Evolutionary conservation across 2,329 filamentous ascomycete species (phyloP), one percentile per base, ranked within the genome.

Genomic region (Ilyonectria mors-panacis): DNA sequence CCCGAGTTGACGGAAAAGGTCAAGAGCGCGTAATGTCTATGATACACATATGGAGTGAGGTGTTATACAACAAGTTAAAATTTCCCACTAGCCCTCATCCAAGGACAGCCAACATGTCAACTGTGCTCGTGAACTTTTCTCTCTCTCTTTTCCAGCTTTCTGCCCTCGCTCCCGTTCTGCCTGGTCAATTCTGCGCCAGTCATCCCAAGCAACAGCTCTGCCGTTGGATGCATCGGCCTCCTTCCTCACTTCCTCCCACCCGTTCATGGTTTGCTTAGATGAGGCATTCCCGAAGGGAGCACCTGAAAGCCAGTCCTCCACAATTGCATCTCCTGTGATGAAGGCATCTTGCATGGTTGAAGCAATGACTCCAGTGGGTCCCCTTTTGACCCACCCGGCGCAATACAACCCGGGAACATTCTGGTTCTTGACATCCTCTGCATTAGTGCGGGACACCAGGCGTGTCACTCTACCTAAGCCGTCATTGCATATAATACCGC

Each of bases 321-420:
- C 88, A 69, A 99, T 93, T 3, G 92, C 90, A 77, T 98, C 95
- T 1, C 91, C 96, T 1, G 94, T 97, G 9, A 89, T 87, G 76
- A 98, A 99, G 0, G 96, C 95, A 79, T 99, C 96, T 66, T 92
- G 89, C 94, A 99, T 97, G 0, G 96, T 99, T 33, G 92, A 94
- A 1, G 95, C 95, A 78, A 99, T 99, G 4, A 98, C 95, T 2
- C 96, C 96, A 0, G 94, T 98, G 0, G 96, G 95, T 0, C 96
- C 96, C 39, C 92, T 89, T 83, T 98, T 98, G 10, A 98, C 94
- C 96, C 96, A 99, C 0, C 96, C 96, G 17, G 95, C 93, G 71
- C 94, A 97, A 81, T 99, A 99, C 30, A 97, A 81, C 0, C 95
- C 94, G 0, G 91, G 89, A 77, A 71, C 84, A 75, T 68, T 86